phyloP scores from a whole-genome alignment of 2,329 filamentous ascomycete species.

The Fusarium xylarioides region DNA sequence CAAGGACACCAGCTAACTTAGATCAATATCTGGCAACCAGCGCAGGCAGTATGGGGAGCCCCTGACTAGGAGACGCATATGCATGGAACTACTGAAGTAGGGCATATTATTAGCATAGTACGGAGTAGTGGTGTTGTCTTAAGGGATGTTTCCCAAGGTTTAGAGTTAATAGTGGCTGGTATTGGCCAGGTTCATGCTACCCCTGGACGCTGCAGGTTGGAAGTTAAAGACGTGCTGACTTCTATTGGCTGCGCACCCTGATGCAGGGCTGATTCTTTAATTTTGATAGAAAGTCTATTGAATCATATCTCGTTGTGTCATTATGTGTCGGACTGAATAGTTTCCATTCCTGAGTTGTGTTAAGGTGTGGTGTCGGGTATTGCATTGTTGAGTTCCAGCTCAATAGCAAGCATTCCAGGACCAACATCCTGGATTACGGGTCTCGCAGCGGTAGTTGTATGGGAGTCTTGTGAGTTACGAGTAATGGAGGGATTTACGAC shows the following conservation, averaged over 20 bases:
- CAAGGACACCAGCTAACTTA: not conserved
- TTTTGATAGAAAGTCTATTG: not conserved
- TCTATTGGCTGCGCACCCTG: not conserved
- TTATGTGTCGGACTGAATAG: not conserved
- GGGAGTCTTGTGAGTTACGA: constrained; percentile 14
- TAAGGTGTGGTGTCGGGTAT: constrained; percentile 12
- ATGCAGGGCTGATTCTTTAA: not conserved
- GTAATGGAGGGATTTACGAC: not conserved
- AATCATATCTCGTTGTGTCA: constrained; percentile 8
- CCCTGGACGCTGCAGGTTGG: constrained; percentile 28
- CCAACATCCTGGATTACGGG: constrained; percentile 18
- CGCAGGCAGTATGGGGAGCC: not conserved
- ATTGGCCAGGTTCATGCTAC: constrained; percentile 14
- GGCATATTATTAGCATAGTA: constrained; percentile 16
- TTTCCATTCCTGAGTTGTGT: constrained; percentile 22
- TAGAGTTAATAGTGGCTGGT: not conserved
- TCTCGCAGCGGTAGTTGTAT: not conserved
- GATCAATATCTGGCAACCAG: not conserved
- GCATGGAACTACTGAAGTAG: constrained; percentile 21
- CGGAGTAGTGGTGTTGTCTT: not conserved
- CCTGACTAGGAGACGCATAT: constrained; percentile 30
- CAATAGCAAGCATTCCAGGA: constrained; percentile 15
- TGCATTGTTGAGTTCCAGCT: not conserved
- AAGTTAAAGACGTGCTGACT: not conserved
- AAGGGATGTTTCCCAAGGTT: constrained; percentile 10